phyloP scores from a whole-genome alignment of 2,329 filamentous ascomycete species.

The Arachnopeziza araneosa region DNA sequence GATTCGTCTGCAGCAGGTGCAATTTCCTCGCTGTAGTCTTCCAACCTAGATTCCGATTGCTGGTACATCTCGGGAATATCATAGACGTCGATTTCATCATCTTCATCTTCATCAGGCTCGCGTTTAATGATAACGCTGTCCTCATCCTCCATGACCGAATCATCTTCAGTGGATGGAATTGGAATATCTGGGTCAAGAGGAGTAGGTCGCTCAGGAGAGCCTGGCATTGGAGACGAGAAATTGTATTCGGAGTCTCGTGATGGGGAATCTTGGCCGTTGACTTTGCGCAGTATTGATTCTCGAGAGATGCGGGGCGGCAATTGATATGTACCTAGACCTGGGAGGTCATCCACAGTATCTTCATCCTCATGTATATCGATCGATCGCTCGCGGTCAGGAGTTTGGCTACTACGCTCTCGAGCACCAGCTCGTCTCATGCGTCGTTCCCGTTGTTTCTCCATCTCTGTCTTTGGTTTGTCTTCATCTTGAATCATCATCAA shows the following conservation, averaged over 20 bases:
- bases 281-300: conserved; percentile 85
- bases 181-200: conserved; percentile 81
- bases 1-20: conserved; percentile 16
- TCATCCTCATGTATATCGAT: conserved; percentile 47
- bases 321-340: conserved; percentile 54
- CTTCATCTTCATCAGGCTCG: conserved; percentile 51
- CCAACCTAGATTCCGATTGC: conserved; percentile 41
- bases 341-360: conserved; percentile 55
- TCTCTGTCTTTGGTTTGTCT: conserved; percentile 49
- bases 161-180: conserved; percentile 77
- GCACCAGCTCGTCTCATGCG: conserved; percentile 58
- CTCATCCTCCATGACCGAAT: conserved; percentile 51
- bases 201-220: conserved; percentile 52
- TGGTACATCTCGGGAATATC: conserved; percentile 63
- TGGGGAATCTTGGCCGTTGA: conserved; percentile 56
- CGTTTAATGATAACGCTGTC: conserved; percentile 62
- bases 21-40: conserved; percentile 11
- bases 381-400: conserved; percentile 27
- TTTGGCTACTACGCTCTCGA: conserved; percentile 39
- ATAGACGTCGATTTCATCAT: conserved; percentile 60
- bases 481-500: conserved; percentile 83
- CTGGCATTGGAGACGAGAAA: conserved; percentile 56
- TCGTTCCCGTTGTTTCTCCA: conserved; percentile 62
- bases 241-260: conserved; percentile 58
- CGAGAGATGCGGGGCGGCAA: conserved; percentile 77